These are phyloP conservation scores for Amniculicola lignicola DNA, from an alignment of 495 filamentous ascomycete species.

Conservation along the genomic window DNA sequence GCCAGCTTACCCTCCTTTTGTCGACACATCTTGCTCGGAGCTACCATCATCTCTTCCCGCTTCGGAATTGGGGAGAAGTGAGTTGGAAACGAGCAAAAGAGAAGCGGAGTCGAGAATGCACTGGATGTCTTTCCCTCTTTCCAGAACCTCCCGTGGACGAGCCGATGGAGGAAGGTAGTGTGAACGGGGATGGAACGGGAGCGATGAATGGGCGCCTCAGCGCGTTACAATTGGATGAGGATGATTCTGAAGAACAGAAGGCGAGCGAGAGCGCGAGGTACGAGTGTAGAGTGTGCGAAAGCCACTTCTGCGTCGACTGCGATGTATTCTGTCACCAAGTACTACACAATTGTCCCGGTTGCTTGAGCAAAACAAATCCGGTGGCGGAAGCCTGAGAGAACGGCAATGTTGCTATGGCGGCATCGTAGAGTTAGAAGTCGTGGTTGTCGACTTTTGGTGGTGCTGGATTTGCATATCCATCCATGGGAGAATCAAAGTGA, in stretches of 20 bases:
- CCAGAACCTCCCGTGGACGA: slow-evolving; percentile 42
- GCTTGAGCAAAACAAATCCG: slow-evolving; percentile 56
- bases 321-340: slow-evolving; percentile 92
- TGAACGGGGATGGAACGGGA: slow-evolving; percentile 1
- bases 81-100: slow-evolving; percentile 66
- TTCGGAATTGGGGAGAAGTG: slow-evolving; percentile 87
- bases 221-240: slow-evolving; percentile 18
- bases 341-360: slow-evolving; percentile 93
- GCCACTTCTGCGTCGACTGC: slow-evolving; percentile 97
- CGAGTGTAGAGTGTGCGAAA: slow-evolving; percentile 74
- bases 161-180: slow-evolving; percentile 24
- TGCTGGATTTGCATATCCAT: no score
- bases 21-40: slow-evolving; percentile 93
- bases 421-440: no score
- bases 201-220: slow-evolving; percentile 10
- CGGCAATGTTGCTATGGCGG: no score
- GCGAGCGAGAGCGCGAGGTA: slow-evolving; percentile 87
- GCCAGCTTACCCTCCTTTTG: slow-evolving; percentile 87
- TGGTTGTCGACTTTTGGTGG: no score
- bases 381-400: slow-evolving; percentile 2
- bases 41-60: slow-evolving; percentile 93
- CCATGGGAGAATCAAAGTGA: no score
- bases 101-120: slow-evolving; percentile 50
- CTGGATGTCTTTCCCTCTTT: slow-evolving; percentile 53
- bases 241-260: slow-evolving; percentile 51